Evolutionary conservation across 495 filamentous ascomycete genomes (phyloP).

Genomic region (Hypoxylon fragiforme): DNA sequence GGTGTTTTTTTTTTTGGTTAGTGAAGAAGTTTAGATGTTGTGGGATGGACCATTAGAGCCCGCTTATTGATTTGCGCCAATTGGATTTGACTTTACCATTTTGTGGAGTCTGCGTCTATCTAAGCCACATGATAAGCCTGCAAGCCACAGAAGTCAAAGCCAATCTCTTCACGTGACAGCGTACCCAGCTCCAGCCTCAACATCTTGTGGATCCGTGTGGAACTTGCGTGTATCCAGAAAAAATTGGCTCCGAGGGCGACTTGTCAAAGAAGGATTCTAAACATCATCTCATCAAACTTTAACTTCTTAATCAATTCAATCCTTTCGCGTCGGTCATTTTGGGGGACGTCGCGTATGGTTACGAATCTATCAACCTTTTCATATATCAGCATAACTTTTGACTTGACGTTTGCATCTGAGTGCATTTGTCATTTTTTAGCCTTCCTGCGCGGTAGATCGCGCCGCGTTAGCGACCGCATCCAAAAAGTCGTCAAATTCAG

Average conservation of each 20-base stretch:
- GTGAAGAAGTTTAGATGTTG: conserved; percentile 18
- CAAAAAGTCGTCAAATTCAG: conserved; percentile 26
- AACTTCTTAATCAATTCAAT: conserved; percentile 1
- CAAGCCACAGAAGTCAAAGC: background rate
- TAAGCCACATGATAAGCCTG: conserved; percentile 21
- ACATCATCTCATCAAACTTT: conserved; percentile 20
- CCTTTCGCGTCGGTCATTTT: conserved; percentile 27
- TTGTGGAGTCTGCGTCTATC: background rate
- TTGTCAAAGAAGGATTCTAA: conserved; percentile 6
- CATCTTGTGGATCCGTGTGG: background rate
- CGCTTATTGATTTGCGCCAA: conserved; percentile 36
- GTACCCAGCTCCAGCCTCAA: conserved; percentile 1
- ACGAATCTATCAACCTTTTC: background rate
- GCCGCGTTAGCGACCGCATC: conserved; percentile 39
- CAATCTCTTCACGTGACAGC: conserved; percentile 20
- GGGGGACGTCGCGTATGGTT: conserved; percentile 19
- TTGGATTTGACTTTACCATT: background rate
- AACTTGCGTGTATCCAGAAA: no score
- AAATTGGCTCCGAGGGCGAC: conserved; percentile 23
- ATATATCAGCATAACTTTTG: conserved; percentile 2
- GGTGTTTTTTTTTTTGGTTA: conserved; percentile 25
- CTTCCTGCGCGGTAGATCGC: conserved; percentile 38
- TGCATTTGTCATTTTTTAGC: conserved; percentile 21
- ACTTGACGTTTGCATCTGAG: conserved; percentile 1
- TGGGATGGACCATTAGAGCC: conserved; percentile 39